Base-by-base conservation (phyloP, 148 eudicot genomes). In the Drosera capensis region DNA sequence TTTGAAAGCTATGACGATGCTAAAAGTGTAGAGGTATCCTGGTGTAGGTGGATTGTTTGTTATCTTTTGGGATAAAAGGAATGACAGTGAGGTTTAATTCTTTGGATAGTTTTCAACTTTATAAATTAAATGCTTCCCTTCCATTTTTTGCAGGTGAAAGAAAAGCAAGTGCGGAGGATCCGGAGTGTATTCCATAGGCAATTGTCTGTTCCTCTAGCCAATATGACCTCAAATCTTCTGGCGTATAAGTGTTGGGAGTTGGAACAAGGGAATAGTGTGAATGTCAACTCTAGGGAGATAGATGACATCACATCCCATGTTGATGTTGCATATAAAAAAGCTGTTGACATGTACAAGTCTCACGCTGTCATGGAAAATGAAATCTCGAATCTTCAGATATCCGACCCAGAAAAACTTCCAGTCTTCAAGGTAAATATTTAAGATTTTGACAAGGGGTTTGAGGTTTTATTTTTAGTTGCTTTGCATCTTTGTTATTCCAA, bases 231-330 rank as follows among this genome's bases (percentile, higher is more conserved):
- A 14, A 71, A 64, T 52, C 76, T 84, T 45, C 64, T 60, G 20
- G 68, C 76, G 26, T 90, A 90, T 55, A 84, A 80, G 71, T 52
- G 71, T 45, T 90, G 97, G 95, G 97, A 90, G 62, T 71, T 68
- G 14, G 84, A 73, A 55, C 77, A 71, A 36, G 93, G 93, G 54
- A 65, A 28, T 44, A 53, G 49, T 56, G 50, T 65, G 58, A 75
- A 84, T 63, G 62, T 44, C 42, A 62, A 57, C 46, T 70, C 73
- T 31, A 54, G 48, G 23, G 71, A 67, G 46, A 48, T 72, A 60
- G 78, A 68, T 62, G 87, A 68, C 16, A 67, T 90, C 49, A 28
- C 95, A 44, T 55, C 95, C 56, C 68, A 67, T 56, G 69, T 72
- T 73, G 75, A 67, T 24, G 58, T 84, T 67, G 70, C 75, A 14